Base-by-base conservation (phyloP, 2,329 filamentous ascomycete genomes). In the Fusarium buxicola region DNA sequence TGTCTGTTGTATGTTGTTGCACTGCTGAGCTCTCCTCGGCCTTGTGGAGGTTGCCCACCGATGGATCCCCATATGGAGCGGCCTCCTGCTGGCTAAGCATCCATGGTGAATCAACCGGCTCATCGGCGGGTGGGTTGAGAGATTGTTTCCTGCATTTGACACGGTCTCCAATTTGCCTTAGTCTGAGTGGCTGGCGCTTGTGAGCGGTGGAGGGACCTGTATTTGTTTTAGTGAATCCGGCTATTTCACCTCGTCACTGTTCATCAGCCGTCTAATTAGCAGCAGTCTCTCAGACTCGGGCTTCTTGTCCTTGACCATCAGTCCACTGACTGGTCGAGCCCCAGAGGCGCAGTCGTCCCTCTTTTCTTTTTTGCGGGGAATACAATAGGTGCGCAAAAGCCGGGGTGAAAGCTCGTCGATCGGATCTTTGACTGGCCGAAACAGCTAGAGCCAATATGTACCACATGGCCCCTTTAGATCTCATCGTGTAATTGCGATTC, bases 141-240 rank as follows among this genome's bases (percentile, higher is more conserved):
- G 63, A 73, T 74, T 73, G 73, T 73, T 73, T 73, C 73, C 71
- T 74, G 72, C 71, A 60, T 74, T 69, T 71, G 61, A 53, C 55
- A 66, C 39, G 36, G 45, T 39, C 58, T 55, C 58, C 48, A 71
- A 69, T 66, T 65, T 58, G 48, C 58, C 60, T 44, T 71, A 67
- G 69, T 50, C 55, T 41, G 40, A 41, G 60, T 60, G 58, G 50
- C 60, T 69, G 46, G 63, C 59, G 52, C 59, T 53, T 70, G 44
- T 32, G 25, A 21, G 18, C 16, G 38, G 48, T 56, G 41, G 41
- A 57, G 50, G 44, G 53, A 53, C 52, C 43, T 49, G 40, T 59
- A 46, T 61, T 66, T 58, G 60, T 61, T 55, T 55, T 66, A 62
- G 64, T 56, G 61, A 47, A 39, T 13, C 24, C 30, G 13, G 51